phyloP scores from a whole-genome alignment of 306 rosid species.

The Rosa persica region DNA sequence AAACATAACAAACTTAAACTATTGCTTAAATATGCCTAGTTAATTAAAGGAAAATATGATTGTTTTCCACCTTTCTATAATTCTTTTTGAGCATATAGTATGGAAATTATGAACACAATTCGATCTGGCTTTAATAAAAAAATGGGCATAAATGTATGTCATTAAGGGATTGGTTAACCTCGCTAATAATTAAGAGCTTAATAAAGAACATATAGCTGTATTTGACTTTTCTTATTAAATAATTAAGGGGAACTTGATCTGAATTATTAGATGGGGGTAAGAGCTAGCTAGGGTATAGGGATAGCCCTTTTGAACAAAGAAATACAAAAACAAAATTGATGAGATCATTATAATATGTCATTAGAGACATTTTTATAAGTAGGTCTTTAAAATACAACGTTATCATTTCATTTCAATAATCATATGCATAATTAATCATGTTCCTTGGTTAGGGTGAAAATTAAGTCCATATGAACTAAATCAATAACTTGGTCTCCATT shows the following conservation, averaged over 20 bases:
- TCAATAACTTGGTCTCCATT: neutral
- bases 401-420: conserved; percentile 6
- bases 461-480: conserved; percentile 12
- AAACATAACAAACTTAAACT: neutral
- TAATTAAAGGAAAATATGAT: neutral
- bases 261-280: conserved; percentile 21
- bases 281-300: neutral
- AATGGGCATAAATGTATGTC: neutral
- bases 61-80: neutral
- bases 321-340: neutral
- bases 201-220: neutral
- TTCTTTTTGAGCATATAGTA: neutral
- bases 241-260: conserved; percentile 18
- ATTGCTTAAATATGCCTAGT: neutral
- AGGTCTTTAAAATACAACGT: conserved; percentile 1
- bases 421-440: neutral
- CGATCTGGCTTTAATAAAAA: conserved; percentile 15
- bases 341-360: conserved; percentile 21
- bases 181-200: neutral
- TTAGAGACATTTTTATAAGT: conserved; percentile 1
- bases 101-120: neutral
- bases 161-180: neutral
- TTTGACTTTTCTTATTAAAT: conserved; percentile 21
- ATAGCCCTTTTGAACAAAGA: neutral
- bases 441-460: conserved; percentile 14